Percentiles rank a stretch among this genome's conserved stretches.
Evolutionary conservation across 2,329 filamentous ascomycete species (phyloP).

Genomic region (Aspergillus niger): DNA sequence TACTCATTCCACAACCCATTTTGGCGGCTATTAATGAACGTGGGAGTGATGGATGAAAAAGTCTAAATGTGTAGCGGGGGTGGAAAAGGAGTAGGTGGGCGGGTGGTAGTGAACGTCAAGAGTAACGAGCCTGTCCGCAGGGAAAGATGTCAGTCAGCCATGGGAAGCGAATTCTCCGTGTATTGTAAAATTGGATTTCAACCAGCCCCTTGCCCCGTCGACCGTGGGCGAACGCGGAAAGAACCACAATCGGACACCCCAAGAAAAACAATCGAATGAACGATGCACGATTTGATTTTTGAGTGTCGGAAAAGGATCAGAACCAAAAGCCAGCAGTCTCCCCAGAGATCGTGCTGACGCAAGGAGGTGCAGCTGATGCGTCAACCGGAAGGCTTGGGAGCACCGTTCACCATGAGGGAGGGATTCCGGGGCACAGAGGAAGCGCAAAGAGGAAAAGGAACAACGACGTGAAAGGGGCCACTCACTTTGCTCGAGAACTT

Average conservation of each 20-base stretch:
- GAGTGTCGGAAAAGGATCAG: background rate
- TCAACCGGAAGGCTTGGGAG: constrained; percentile 8
- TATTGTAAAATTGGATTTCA: constrained; percentile 7
- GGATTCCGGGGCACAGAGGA: background rate
- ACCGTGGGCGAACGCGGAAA: constrained; percentile 19
- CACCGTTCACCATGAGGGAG: background rate
- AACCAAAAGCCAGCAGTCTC: constrained; percentile 7
- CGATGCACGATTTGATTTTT: background rate
- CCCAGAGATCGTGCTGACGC: constrained; percentile 17
- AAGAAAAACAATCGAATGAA: constrained; percentile 13
- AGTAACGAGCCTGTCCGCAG: background rate
- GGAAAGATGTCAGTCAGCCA: constrained; percentile 12
- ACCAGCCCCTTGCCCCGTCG: constrained; percentile 6
- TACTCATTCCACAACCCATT: constrained; percentile 99
- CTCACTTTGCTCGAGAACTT: constrained; percentile 14
- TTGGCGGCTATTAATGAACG: constrained; percentile 53
- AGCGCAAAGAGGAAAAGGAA: background rate
- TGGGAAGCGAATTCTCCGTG: constrained; percentile 21
- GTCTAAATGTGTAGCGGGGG: constrained; percentile 5
- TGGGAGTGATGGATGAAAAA: constrained; percentile 12
- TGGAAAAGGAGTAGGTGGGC: background rate
- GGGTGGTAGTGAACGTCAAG: constrained; percentile 10
- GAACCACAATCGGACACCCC: background rate
- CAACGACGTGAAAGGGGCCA: background rate
- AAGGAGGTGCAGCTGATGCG: constrained; percentile 21